A percentile compares a stretch with the other conserved stretches of the same genome.
These are phyloP conservation scores for Coemansia asiatica DNA, from an alignment of 192 early-diverging fungal genomes.

Conservation along the genomic window DNA sequence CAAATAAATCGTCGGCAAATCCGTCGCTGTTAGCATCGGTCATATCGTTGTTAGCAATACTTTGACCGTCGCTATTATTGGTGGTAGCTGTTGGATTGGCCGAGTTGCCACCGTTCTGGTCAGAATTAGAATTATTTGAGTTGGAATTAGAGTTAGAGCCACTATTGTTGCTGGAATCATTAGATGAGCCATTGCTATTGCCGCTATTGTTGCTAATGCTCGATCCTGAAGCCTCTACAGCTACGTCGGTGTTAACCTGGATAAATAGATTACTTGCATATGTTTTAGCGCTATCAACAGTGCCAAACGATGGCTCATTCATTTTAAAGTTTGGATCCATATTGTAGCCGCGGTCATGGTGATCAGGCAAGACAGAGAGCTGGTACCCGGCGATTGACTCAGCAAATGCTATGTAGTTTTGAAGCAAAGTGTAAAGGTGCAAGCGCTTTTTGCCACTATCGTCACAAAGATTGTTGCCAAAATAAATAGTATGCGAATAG, in stretches of 20 bases:
- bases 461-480: constrained; percentile 14
- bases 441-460: constrained; percentile 4
- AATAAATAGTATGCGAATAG: constrained; percentile 19
- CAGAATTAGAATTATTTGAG: neutral
- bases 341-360: constrained; percentile 4
- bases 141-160: neutral
- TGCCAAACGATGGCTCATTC: neutral
- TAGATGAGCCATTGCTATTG: neutral
- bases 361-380: constrained; percentile 1
- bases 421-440: constrained; percentile 20
- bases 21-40: neutral
- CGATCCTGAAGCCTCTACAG: neutral
- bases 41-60: neutral
- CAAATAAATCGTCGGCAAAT: neutral
- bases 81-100: neutral
- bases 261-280: neutral
- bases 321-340: constrained; percentile 8
- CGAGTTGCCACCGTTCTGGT: neutral
- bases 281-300: neutral
- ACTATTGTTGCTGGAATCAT: neutral
- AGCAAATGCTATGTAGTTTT: constrained; percentile 22
- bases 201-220: neutral
- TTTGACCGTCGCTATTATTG: neutral
- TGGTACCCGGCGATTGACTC: constrained; percentile 12
- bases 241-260: neutral